phyloP scores from a whole-genome alignment of 73 alveolate genomes.

The Paramecium caudatum region DNA sequence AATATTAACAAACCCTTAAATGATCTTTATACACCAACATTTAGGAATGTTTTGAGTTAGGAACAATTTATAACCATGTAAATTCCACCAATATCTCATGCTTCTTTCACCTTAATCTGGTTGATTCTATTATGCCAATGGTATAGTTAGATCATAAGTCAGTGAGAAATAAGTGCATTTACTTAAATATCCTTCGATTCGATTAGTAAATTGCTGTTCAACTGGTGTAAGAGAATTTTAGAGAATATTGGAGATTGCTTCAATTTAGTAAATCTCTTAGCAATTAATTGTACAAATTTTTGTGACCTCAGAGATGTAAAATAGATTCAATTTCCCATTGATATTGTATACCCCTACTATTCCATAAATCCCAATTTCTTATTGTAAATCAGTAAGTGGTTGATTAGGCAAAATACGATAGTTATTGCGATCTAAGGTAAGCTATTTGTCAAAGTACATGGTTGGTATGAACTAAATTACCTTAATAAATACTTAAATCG shows the following conservation, averaged over 20 bases:
- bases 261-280: background rate
- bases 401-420: background rate
- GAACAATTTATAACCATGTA: conserved; percentile 68
- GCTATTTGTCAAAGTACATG: too few relatives aligned
- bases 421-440: too few relatives aligned
- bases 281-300: background rate
- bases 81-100: conserved; percentile 79
- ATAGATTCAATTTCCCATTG: background rate
- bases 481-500: too few relatives aligned
- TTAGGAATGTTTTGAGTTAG: conserved; percentile 67
- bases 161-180: conserved; percentile 54
- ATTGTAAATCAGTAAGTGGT: background rate
- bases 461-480: too few relatives aligned
- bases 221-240: background rate
- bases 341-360: conserved; percentile 21
- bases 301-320: background rate
- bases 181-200: background rate
- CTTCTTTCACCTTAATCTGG: conserved; percentile 48
- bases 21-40: conserved; percentile 75
- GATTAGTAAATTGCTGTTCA: background rate
- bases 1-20: conserved; percentile 78
- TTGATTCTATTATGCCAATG: conserved; percentile 13
- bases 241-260: background rate
- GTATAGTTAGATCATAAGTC: conserved; percentile 30
- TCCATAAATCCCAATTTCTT: conserved; percentile 23